Evolutionary conservation across 1,139 yeast genomes (phyloP), one percentile per base, ranked within the genome.

Genomic region (Pneumocystis jirovecii): DNA sequence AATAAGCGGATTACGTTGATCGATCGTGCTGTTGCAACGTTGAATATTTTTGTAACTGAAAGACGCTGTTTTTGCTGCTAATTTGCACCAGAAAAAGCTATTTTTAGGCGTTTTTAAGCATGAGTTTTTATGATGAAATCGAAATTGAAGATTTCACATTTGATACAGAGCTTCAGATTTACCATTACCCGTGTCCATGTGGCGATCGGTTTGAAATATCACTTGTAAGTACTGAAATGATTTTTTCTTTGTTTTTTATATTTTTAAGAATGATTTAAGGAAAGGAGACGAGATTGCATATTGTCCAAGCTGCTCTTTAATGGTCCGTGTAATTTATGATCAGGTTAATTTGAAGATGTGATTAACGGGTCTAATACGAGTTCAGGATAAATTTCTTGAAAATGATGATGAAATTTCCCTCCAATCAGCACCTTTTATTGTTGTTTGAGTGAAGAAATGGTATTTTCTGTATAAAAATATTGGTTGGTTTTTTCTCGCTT

Each of bases 161-260:
- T 45, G 97, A 93, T 74, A 84, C 93, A 3, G 79, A 79, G 39
- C 84, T 88, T 15, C 90, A 86, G 75, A 77, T 89, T 61, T 89
- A 91, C 76, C 87, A 89, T 67, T 93, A 91, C 72, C 99, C 99
- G 4, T 93, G 98, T 79, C 99, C 99, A 0, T 93, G 98, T 76
- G 98, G 98, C 39, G 99, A 95, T 76, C 80, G 85, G 72, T 93
- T 93, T 76, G 96, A 95, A 74, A 87, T 93, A 61, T 80, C 84
- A 44, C 80, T 93, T 65, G 95, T 87, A 64, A 45, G 60, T 15
- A 17, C 64, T 62, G 12, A 59, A 64, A 21, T 2, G 8, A n/a
- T 21, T 21, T 21, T 35, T 63, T 35, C 1, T 39, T 31, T 61
- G 31, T 3, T 50, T 42, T 29, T 61, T 12, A 35, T 6, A 21